Percentiles rank a stretch among this genome's conserved stretches.
These are phyloP conservation scores for Guillardia theta DNA, from an alignment of 78 protist genomes.

Conservation along the genomic window DNA sequence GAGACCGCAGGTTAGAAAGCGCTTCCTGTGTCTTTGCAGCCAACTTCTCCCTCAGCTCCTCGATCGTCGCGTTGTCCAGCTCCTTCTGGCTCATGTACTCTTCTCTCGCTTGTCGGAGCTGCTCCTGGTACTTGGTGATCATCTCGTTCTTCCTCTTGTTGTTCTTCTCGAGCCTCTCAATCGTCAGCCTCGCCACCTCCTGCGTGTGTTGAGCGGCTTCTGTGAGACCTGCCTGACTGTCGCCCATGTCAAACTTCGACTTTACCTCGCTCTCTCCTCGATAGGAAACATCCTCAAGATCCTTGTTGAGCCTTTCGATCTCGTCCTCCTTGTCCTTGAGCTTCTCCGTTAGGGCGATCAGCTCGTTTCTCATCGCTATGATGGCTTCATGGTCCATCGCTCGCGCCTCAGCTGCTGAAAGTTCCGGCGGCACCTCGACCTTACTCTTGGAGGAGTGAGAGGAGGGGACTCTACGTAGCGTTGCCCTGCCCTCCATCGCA, in stretches of 20 bases:
- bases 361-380: not conserved
- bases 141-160: not conserved
- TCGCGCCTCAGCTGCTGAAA: not conserved
- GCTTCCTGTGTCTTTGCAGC: not conserved
- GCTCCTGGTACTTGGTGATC: not conserved
- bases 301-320: not conserved
- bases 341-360: not conserved
- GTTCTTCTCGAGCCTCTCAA: conserved; percentile 15
- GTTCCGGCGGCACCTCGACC: not conserved
- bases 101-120: conserved; percentile 22
- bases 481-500: too few species aligned
- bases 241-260: not conserved
- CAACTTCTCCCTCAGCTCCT: not conserved
- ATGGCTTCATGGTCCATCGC: not conserved
- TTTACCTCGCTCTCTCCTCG: not conserved
- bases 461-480: not conserved
- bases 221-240: not conserved
- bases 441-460: not conserved
- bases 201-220: conserved; percentile 16
- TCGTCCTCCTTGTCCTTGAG: not conserved
- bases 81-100: conserved; percentile 18
- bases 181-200: conserved; percentile 39
- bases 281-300: too few species aligned
- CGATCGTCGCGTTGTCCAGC: conserved; percentile 2
- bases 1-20: too few species aligned